Conservation (phyloP, 2,329 filamentous ascomycete species). For the Leptographium lundbergii region DNA sequence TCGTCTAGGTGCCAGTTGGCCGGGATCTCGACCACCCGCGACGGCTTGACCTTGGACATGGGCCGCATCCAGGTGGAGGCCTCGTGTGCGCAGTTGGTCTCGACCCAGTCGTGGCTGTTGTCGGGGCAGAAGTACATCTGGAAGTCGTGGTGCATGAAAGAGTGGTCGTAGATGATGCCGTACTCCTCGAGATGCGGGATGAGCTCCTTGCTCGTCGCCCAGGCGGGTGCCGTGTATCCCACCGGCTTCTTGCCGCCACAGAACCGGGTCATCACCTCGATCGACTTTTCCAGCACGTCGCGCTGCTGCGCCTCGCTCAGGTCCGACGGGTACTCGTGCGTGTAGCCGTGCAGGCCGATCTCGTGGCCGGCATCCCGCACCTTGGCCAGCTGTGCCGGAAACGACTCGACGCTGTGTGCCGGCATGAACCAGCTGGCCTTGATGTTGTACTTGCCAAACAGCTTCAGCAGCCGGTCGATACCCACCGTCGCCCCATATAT, state of each 20-base stretch:
- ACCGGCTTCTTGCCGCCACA: conserved; percentile 54
- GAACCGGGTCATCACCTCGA: conserved; percentile 57
- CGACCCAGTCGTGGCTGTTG: conserved; percentile 53
- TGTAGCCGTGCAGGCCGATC: conserved; percentile 32
- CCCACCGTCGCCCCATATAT: conserved; percentile 58
- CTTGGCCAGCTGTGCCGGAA: conserved; percentile 30
- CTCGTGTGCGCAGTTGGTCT: conserved; percentile 52
- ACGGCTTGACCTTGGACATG: conserved; percentile 42
- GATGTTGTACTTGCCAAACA: conserved; percentile 61
- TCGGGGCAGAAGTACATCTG: conserved; percentile 47
- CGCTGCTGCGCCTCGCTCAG: conserved; percentile 60
- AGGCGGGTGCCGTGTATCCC: conserved; percentile 62
- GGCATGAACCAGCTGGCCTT: conserved; percentile 46
- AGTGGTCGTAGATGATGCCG: conserved; percentile 58
- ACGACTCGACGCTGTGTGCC: conserved; percentile 34
- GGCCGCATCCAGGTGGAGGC: conserved; percentile 57
- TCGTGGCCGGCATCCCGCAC: conserved; percentile 34
- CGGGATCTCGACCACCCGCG: conserved; percentile 54
- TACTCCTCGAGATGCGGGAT: conserved; percentile 53
- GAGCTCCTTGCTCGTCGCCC: conserved; percentile 59
- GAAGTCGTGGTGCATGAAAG: conserved; percentile 53
- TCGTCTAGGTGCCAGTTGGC: conserved; percentile 55
- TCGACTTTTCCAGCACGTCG: conserved; percentile 64
- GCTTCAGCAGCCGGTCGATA: conserved; percentile 51
- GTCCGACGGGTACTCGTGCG: conserved; percentile 30